Percentiles rank a stretch among this genome's conserved stretches.
Evolutionary conservation across 495 filamentous ascomycete species (phyloP).

Genomic region (Neurospora sp.): DNA sequence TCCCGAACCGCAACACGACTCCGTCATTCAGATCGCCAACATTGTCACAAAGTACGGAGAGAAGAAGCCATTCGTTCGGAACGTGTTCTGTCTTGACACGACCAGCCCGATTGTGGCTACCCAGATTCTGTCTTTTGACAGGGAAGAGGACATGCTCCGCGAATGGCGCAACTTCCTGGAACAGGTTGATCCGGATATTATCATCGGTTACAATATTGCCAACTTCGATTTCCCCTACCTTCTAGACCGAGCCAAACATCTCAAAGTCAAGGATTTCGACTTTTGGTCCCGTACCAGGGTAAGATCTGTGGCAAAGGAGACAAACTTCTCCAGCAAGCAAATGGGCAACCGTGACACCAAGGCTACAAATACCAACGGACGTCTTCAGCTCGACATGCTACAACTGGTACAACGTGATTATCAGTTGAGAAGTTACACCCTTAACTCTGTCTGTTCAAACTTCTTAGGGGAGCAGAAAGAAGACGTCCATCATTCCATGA

Average conservation of each 20-base stretch:
- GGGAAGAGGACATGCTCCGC: constrained; percentile 77
- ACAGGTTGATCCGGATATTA: constrained; percentile 90
- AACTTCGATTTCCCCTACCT: constrained; percentile 99
- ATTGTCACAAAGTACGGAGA: constrained; percentile 96
- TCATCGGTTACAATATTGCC: constrained; percentile 97
- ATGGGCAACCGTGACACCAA: constrained; percentile 96
- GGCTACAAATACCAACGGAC: constrained; percentile 84
- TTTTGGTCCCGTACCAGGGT: constrained; percentile 67
- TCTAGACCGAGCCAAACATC: constrained; percentile 74
- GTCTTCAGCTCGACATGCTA: constrained; percentile 86
- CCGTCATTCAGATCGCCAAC: constrained; percentile 97
- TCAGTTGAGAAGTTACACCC: constrained; percentile 89
- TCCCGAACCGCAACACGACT: constrained; percentile 80
- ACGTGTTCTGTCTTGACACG: constrained; percentile 88
- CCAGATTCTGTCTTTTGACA: constrained; percentile 71
- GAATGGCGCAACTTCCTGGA: constrained; percentile 84
- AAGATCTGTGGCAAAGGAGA: constrained; percentile 56
- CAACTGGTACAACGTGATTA: constrained; percentile 91
- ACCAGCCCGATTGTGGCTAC: constrained; percentile 92
- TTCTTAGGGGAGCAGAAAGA: constrained; percentile 98
- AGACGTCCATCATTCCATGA: constrained; percentile 98
- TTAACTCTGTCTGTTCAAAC: constrained; percentile 95
- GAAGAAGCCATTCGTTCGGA: constrained; percentile 87
- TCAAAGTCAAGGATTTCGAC: constrained; percentile 67
- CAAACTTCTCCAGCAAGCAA: constrained; percentile 94